Evolutionary conservation across 2,329 filamentous ascomycete species (phyloP).

Genomic region (Fusarium concolor): DNA sequence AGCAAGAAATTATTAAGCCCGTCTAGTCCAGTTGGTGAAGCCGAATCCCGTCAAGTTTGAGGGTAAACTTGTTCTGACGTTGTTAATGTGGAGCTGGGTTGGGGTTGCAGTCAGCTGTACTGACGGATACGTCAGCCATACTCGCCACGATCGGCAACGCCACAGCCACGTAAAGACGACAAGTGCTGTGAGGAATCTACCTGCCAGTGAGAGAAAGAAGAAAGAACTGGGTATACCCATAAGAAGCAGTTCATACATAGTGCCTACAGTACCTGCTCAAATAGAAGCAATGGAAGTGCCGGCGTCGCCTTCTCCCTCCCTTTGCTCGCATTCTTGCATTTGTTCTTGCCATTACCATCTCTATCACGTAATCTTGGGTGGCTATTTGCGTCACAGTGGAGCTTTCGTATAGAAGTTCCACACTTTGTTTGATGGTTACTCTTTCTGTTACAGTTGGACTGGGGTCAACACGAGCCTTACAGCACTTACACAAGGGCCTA

Average conservation of each 20-base stretch:
- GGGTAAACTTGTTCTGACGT: constrained; percentile 25
- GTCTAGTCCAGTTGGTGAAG: neutral
- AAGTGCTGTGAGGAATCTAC: too few relatives aligned
- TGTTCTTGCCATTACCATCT: neutral
- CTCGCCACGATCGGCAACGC: constrained; percentile 4
- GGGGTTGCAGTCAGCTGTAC: too few relatives aligned
- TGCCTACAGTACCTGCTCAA: neutral
- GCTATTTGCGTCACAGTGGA: constrained; percentile 40
- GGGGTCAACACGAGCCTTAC: constrained; percentile 19
- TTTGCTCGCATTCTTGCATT: neutral
- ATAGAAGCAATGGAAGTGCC: neutral
- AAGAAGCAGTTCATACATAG: neutral
- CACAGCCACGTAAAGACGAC: constrained; percentile 8
- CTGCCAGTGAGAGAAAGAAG: too few relatives aligned
- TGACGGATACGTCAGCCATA: constrained; percentile 10
- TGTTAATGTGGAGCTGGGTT: constrained; percentile 4
- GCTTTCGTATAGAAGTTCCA: neutral
- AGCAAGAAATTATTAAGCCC: neutral
- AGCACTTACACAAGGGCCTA: neutral
- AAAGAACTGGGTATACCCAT: neutral
- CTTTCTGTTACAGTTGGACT: neutral
- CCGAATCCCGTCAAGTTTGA: constrained; percentile 19
- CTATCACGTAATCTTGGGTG: constrained; percentile 35
- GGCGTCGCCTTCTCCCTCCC: neutral
- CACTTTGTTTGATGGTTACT: constrained; percentile 11